Percentiles rank a stretch among this genome's conserved stretches.
Evolutionary conservation across 208 protist genomes (phyloP).

Genomic region (Naegleria gruberi): DNA sequence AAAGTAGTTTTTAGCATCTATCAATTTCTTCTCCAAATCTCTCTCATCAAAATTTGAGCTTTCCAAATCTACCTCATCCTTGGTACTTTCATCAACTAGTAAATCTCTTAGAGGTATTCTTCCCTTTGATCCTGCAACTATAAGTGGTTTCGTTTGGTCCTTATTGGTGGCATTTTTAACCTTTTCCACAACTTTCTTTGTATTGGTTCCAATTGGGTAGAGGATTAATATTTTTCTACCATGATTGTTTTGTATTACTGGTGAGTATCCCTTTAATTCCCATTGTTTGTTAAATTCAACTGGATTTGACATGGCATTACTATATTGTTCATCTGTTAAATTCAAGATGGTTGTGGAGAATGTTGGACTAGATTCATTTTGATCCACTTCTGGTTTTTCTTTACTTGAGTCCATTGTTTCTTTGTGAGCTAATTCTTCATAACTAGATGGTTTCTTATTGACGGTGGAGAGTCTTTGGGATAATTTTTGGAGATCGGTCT

Average conservation of each 20-base stretch:
- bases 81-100: not conserved
- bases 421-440: no score
- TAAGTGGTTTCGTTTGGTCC: not conserved
- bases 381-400: not conserved
- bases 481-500: not conserved
- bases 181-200: not conserved
- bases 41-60: not conserved
- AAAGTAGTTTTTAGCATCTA: not conserved
- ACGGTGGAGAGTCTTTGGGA: not conserved
- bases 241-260: not conserved
- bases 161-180: not conserved
- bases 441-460: not conserved
- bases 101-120: not conserved
- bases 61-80: not conserved
- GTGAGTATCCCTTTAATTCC: not conserved
- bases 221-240: not conserved
- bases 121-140: no score
- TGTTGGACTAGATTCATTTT: not conserved
- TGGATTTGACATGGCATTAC: not conserved
- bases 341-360: not conserved
- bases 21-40: not conserved
- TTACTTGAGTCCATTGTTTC: not conserved
- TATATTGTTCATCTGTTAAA: not conserved
- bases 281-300: not conserved
- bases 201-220: not conserved